These are phyloP conservation scores for Talaromyces liani DNA, from an alignment of 495 filamentous ascomycete genomes.

Conservation along the genomic window DNA sequence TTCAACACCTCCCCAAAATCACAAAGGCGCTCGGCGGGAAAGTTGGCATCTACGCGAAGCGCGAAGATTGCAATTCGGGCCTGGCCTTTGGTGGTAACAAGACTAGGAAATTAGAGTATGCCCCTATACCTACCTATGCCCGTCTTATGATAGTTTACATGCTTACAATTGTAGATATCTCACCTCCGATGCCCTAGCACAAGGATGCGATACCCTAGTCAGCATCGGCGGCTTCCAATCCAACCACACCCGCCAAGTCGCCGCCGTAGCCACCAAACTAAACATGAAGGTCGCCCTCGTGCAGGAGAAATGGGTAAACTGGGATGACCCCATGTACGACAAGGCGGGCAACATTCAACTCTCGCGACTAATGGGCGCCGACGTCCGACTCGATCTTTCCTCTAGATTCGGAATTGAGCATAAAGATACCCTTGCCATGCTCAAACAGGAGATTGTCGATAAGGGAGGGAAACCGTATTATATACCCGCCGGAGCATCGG, in stretches of 20 bases:
- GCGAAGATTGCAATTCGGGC: conserved; percentile 55
- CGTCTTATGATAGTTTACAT: not conserved
- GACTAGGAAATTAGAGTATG: conserved; percentile 59
- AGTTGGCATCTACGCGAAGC: conserved; percentile 53
- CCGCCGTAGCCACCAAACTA: conserved; percentile 44
- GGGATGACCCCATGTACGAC: conserved; percentile 41
- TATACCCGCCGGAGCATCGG: conserved; percentile 57
- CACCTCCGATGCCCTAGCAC: conserved; percentile 46
- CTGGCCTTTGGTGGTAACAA: conserved; percentile 62
- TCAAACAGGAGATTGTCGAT: conserved; percentile 36
- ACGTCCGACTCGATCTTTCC: conserved; percentile 41
- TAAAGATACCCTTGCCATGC: conserved; percentile 40
- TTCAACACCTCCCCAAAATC: conserved; percentile 52
- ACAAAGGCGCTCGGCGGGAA: conserved; percentile 43
- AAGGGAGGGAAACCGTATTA: conserved; percentile 51
- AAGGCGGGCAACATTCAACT: conserved; percentile 57
- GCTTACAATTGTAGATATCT: conserved; percentile 17
- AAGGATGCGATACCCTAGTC: conserved; percentile 48
- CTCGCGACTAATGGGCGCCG: conserved; percentile 53
- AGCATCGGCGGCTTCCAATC: conserved; percentile 58
- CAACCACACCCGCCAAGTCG: conserved; percentile 59
- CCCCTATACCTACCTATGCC: not conserved
- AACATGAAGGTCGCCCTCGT: conserved; percentile 48
- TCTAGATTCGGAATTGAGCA: conserved; percentile 50
- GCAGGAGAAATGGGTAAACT: conserved; percentile 59